Conservation (phyloP, 2,329 filamentous ascomycete species). For the Aspergillus pseudoviridinutans region DNA sequence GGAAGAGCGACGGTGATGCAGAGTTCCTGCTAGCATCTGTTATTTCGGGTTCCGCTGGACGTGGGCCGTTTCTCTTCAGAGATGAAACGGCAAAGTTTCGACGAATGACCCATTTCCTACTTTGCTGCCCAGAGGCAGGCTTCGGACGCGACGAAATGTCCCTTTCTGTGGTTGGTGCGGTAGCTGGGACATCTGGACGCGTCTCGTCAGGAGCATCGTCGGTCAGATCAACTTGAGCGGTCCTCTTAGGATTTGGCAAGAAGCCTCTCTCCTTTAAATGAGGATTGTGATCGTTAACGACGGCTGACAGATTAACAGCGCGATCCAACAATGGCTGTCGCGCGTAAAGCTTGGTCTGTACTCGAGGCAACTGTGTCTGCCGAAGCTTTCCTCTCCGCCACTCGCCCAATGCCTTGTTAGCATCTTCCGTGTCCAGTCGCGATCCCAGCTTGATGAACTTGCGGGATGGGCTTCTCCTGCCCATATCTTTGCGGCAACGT, state of each 20-base stretch:
- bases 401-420: slow-evolving; percentile 44
- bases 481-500: slow-evolving; percentile 45
- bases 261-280: slow-evolving; percentile 3
- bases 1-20: slow-evolving; percentile 24
- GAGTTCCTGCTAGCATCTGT: slow-evolving; percentile 12
- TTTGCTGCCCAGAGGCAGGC: slow-evolving; percentile 13
- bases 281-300: neutral
- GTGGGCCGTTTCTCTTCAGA: slow-evolving; percentile 29
- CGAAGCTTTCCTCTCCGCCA: slow-evolving; percentile 49
- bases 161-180: slow-evolving; percentile 1
- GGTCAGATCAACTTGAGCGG: slow-evolving; percentile 1
- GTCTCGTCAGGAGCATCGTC: slow-evolving; percentile 3
- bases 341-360: slow-evolving; percentile 15
- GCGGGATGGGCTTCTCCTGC: slow-evolving; percentile 48
- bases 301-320: slow-evolving; percentile 15
- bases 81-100: slow-evolving; percentile 34
- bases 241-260: neutral
- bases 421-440: slow-evolving; percentile 52
- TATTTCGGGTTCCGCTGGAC: slow-evolving; percentile 34
- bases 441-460: slow-evolving; percentile 54
- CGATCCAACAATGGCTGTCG: slow-evolving; percentile 20
- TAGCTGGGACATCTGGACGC: neutral
- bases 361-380: slow-evolving; percentile 20
- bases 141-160: neutral
- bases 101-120: slow-evolving; percentile 32